phyloP scores from a whole-genome alignment of 805 yeast species.

The Sugiyamaella floridensis region DNA sequence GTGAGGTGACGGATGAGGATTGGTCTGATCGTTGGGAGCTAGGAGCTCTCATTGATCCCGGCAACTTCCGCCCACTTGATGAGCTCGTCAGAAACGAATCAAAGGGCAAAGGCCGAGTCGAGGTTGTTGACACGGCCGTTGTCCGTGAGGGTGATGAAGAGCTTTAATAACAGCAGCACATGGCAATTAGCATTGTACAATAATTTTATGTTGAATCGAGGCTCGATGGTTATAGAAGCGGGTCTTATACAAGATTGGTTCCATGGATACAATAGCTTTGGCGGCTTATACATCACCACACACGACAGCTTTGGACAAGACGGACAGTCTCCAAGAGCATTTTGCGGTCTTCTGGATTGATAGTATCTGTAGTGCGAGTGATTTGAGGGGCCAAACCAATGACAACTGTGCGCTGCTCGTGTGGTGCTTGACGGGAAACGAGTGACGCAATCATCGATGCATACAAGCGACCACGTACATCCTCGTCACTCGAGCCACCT shows the following conservation, averaged over 20 bases:
- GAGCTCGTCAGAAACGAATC: conserved; percentile 49
- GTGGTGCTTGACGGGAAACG: conserved; percentile 27
- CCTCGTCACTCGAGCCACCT: conserved; percentile 20
- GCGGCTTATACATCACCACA: conserved; percentile 27
- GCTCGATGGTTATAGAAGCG: no score
- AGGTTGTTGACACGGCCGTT: conserved; percentile 85
- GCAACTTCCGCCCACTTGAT: conserved; percentile 64
- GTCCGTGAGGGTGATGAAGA: conserved; percentile 47
- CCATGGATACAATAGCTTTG: no score
- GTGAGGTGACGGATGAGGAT: conserved; percentile 38
- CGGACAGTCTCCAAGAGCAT: conserved; percentile 25
- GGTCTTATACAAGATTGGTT: no score
- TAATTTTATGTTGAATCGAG: no score
- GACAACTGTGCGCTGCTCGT: conserved; percentile 27
- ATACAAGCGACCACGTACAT: conserved; percentile 25
- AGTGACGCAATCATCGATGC: conserved; percentile 29
- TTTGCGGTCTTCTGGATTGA: conserved; percentile 22
- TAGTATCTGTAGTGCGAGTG: conserved; percentile 22
- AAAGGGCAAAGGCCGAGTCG: conserved; percentile 59
- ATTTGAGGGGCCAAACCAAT: conserved; percentile 28
- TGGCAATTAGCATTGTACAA: no score
- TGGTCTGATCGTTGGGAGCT: conserved; percentile 44
- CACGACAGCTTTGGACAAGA: conserved; percentile 26
- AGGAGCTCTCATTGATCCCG: conserved; percentile 77
- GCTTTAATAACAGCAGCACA: conserved; percentile 8